A percentile compares a stretch with the other conserved stretches of the same genome.
phyloP scores from a whole-genome alignment of 306 rosid species.

The Castanea mollissima region DNA sequence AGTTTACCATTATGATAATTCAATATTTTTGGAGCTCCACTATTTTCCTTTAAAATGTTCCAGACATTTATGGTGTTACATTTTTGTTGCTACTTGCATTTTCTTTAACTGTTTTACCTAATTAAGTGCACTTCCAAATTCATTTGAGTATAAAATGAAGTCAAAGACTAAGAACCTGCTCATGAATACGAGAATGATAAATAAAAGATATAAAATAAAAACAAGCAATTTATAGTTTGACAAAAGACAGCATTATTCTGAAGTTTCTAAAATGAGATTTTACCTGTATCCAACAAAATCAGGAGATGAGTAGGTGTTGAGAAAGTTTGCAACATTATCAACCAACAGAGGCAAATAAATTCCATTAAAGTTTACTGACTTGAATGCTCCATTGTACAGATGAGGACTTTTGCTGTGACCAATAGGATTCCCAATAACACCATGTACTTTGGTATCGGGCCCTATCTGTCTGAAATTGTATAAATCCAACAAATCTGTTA shows the following conservation, averaged over 20 bases:
- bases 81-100: too few relatives aligned
- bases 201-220: neutral
- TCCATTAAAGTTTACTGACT: constrained; percentile 53
- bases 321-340: constrained; percentile 48
- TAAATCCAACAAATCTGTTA: constrained; percentile 52
- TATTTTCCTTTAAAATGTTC: too few relatives aligned
- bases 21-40: too few relatives aligned
- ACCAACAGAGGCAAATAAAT: constrained; percentile 66
- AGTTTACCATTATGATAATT: too few relatives aligned
- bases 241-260: neutral
- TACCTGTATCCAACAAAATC: constrained; percentile 77
- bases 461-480: constrained; percentile 67
- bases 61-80: too few relatives aligned
- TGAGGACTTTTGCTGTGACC: constrained; percentile 63
- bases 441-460: constrained; percentile 59
- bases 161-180: neutral
- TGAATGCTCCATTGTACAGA: constrained; percentile 64
- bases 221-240: neutral
- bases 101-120: too few relatives aligned
- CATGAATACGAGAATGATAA: neutral
- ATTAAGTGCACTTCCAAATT: too few relatives aligned
- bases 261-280: constrained; percentile 12
- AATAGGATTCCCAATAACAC: constrained; percentile 70
- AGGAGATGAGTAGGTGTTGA: constrained; percentile 51
- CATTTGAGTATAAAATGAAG: neutral